phyloP scores from a whole-genome alignment of 805 yeast species.

The Myxozyma geophila region DNA sequence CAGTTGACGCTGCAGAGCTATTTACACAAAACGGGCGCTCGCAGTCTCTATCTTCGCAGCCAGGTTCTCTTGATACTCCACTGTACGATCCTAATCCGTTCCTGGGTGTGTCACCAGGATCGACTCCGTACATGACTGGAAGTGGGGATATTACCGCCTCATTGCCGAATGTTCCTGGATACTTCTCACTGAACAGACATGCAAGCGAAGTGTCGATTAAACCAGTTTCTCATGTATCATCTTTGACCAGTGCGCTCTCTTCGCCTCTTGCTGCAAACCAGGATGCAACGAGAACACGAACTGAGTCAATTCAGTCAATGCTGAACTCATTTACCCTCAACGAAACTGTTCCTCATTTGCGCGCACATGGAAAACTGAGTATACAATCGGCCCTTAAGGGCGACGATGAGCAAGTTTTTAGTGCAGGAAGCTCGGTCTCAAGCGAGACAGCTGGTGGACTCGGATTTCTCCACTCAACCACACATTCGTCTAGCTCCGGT shows the following conservation, averaged over 20 bases:
- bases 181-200: constrained; percentile 29
- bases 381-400: not conserved
- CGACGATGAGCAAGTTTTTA: constrained; percentile 11
- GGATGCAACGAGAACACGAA: not conserved
- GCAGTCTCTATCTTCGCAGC: constrained; percentile 26
- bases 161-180: constrained; percentile 32
- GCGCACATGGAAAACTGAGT: not conserved
- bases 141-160: not conserved
- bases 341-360: constrained; percentile 6
- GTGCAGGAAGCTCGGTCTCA: constrained; percentile 20
- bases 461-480: constrained; percentile 6
- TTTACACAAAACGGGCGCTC: constrained; percentile 22
- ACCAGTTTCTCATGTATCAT: not conserved
- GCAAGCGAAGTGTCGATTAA: constrained; percentile 14
- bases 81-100: constrained; percentile 20
- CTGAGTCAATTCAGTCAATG: constrained; percentile 31
- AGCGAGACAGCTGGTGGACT: constrained; percentile 22
- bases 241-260: not conserved
- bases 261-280: not conserved
- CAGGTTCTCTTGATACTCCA: constrained; percentile 27
- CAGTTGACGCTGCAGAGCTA: constrained; percentile 28
- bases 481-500: constrained; percentile 16
- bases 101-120: constrained; percentile 27
- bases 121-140: constrained; percentile 28
- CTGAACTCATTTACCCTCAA: constrained; percentile 25